These are phyloP conservation scores for Didymella sp. DNA, from an alignment of 2,329 filamentous ascomycete genomes.

Conservation along the genomic window DNA sequence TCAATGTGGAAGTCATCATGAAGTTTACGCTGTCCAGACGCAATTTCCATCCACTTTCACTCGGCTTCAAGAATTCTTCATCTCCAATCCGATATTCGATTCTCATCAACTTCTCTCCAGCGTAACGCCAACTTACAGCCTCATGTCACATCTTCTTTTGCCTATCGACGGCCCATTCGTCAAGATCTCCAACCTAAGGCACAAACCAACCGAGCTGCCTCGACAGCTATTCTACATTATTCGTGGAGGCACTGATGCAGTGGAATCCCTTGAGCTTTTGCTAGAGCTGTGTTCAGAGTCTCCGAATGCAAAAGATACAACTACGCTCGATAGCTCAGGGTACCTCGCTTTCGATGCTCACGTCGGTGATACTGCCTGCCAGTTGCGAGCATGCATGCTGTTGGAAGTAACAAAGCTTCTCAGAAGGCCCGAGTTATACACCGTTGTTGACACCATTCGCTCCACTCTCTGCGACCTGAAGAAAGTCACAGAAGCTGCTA, in stretches of 20 bases:
- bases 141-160: background rate
- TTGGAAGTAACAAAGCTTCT: conserved; percentile 7
- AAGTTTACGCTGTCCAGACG: background rate
- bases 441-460: background rate
- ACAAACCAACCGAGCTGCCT: conserved; percentile 10
- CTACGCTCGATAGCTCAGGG: no score
- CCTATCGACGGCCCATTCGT: background rate
- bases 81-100: no score
- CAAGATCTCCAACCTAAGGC: background rate
- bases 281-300: background rate
- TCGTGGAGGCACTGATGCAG: conserved; percentile 5
- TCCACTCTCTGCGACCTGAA: background rate
- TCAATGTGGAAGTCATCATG: background rate
- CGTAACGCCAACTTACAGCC: background rate
- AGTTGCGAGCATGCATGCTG: conserved; percentile 16
- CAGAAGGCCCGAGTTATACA: background rate
- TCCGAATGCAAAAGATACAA: background rate
- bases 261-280: conserved; percentile 2
- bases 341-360: conserved; percentile 11
- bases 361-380: conserved; percentile 16
- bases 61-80: background rate
- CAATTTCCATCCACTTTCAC: background rate
- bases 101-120: background rate
- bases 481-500: background rate
- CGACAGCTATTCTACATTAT: conserved; percentile 14